phyloP scores from a whole-genome alignment of 164 flowering plant genomes.

The Platanus orientalis region DNA sequence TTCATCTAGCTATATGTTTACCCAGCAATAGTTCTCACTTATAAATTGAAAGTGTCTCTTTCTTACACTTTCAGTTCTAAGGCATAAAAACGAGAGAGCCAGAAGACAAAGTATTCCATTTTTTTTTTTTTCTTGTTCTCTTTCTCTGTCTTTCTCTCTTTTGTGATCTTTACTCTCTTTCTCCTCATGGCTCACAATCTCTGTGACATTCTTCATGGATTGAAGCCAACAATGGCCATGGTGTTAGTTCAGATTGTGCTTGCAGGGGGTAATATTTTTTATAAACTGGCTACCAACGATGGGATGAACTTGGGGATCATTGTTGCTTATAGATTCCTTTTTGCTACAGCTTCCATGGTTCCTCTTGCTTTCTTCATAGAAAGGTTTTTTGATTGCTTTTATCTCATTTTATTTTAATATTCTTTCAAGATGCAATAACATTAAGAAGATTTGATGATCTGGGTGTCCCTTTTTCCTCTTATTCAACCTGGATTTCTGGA shows the following conservation, averaged over 20 bases:
- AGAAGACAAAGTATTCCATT: no score
- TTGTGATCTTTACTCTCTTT: no score
- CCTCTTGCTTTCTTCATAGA: conserved; percentile 63
- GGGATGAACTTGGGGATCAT: conserved; percentile 56
- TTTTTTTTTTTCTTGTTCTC: no score
- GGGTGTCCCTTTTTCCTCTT: not conserved
- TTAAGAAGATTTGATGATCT: not conserved
- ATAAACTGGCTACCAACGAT: conserved; percentile 45
- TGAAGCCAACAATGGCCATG: conserved; percentile 54
- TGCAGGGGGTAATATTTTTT: conserved; percentile 46
- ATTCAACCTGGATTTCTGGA: no score
- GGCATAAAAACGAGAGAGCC: no score
- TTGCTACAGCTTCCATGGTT: conserved; percentile 41
- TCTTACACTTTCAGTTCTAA: no score
- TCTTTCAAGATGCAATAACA: not conserved
- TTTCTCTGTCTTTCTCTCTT: no score
- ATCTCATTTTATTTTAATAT: not conserved
- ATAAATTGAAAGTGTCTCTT: no score
- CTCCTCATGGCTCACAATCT: conserved; percentile 5
- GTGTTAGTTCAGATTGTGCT: conserved; percentile 35
- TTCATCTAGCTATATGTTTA: no score
- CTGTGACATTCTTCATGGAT: conserved; percentile 26
- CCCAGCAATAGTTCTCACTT: no score
- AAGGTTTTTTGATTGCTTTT: conserved; percentile 28
- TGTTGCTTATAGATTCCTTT: conserved; percentile 55